Evolutionary conservation across 2,329 filamentous ascomycete genomes (phyloP), one percentile per base, ranked within the genome.

Genomic region (Leptographium radiaticola): DNA sequence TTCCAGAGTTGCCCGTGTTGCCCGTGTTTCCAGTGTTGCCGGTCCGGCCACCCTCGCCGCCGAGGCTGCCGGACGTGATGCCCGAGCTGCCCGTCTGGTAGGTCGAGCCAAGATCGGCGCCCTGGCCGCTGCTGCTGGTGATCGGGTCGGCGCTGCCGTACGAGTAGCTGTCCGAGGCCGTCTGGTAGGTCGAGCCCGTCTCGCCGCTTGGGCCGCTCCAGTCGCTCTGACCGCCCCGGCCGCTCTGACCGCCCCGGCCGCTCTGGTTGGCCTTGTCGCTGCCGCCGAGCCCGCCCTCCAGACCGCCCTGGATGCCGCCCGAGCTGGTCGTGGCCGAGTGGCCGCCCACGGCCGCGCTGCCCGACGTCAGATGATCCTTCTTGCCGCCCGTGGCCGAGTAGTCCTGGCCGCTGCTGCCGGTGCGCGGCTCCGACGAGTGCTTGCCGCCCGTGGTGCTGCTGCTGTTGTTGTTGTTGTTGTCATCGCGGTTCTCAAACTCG

Each of bases 101-200:
- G n/a, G n/a, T n/a, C n/a, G n/a, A n/a, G n/a, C n/a, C n/a, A n/a
- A n/a, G n/a, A n/a, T n/a, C n/a, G 33, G 33, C 11, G 33, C 33
- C 33, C 33, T 7, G 7, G 39, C 39, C 13, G 39, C 12, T 13
- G 39, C 7, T n/a, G 39, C 39, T 13, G 13, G 39, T 79, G 65
- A 81, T 71, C 49, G 61, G 64, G 15, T 64, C 8, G 6, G 30
- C 44, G 34, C 42, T n/a, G n/a, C 31, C 16, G 42, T 40, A 44
- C 36, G 43, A n/a, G n/a, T n/a, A n/a, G 25, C 36, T 20, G 7
- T 46, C 79, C 65, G 57, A 51, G 43, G 49, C 33, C 33, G 33
- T 34, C 6, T 11, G 56, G 46, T 60, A 59, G 36, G 58, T 55
- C 38, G 59, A 62, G 15, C 62, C 48, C 10, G 18, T n/a, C 7